Evolutionary conservation across 2,329 filamentous ascomycete genomes (phyloP).

Genomic region (Beauveria caledonica): DNA sequence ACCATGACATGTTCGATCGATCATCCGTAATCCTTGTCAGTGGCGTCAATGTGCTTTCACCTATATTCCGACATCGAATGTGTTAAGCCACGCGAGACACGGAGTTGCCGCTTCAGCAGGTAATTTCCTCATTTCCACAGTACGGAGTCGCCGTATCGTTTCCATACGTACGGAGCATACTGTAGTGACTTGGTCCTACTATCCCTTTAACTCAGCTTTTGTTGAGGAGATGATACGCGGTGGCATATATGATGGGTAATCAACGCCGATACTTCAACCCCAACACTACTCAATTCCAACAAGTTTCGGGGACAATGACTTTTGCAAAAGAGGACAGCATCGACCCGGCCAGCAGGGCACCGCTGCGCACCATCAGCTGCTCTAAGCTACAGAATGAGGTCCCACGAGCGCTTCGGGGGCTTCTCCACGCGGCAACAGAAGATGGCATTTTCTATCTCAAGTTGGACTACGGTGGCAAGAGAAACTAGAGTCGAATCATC

Average conservation of each 20-base stretch:
- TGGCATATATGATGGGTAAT: not conserved
- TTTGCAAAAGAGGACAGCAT: not conserved
- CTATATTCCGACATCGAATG: too few relatives aligned
- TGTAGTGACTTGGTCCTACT: not conserved
- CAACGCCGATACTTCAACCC: not conserved
- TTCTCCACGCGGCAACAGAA: not conserved
- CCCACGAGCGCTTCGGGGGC: not conserved
- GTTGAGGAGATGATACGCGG: not conserved
- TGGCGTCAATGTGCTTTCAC: too few relatives aligned
- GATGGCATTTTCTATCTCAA: not conserved
- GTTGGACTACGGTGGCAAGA: not conserved
- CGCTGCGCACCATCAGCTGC: not conserved
- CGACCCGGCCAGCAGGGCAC: not conserved
- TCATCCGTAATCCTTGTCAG: not conserved
- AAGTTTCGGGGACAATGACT: not conserved
- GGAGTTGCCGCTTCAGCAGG: too few relatives aligned
- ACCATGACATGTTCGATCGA: not conserved
- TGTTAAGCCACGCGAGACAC: too few relatives aligned
- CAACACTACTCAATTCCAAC: too few relatives aligned
- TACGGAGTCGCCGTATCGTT: too few relatives aligned
- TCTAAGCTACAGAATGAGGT: not conserved
- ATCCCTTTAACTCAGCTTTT: not conserved
- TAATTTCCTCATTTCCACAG: too few relatives aligned
- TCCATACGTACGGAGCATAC: too few relatives aligned
- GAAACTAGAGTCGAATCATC: not conserved